A percentile compares a stretch with the other conserved stretches of the same genome.
Evolutionary conservation across 106 monocot genomes (phyloP).

Genomic region (Xerophyta viscosa): DNA sequence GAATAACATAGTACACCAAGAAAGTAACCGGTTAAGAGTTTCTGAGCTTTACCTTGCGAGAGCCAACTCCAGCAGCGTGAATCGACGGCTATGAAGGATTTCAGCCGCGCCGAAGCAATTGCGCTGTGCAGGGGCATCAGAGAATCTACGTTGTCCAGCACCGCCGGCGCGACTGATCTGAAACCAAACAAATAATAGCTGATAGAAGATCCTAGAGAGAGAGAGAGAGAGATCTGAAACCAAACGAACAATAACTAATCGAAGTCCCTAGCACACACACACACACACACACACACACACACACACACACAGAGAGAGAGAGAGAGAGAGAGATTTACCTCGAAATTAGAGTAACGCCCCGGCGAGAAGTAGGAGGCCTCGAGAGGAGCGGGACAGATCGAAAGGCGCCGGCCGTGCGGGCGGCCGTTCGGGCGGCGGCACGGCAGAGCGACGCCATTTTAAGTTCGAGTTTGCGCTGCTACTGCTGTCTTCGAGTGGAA

Average conservation of each 20-base stretch:
- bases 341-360: constrained; percentile 11
- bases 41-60: constrained; percentile 57
- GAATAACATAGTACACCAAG: too few relatives aligned
- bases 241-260: neutral
- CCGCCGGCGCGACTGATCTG: constrained; percentile 24
- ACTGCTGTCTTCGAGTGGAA: too few relatives aligned
- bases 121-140: constrained; percentile 59
- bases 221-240: too few relatives aligned
- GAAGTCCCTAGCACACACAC: neutral
- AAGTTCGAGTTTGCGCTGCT: too few relatives aligned
- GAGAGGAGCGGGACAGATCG: constrained; percentile 12
- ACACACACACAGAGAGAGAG: too few relatives aligned
- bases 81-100: constrained; percentile 36
- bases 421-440: constrained; percentile 19
- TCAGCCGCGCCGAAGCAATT: constrained; percentile 40
- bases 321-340: constrained; percentile 11
- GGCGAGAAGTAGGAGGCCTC: constrained; percentile 12
- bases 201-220: neutral
- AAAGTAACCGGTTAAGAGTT: too few relatives aligned
- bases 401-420: constrained; percentile 8
- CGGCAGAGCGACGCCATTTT: constrained; percentile 33
- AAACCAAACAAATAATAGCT: neutral
- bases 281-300: too few relatives aligned
- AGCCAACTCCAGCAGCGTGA: constrained; percentile 50
- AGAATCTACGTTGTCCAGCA: constrained; percentile 20